Percentiles rank a stretch among this genome's conserved stretches.
phyloP scores from a whole-genome alignment of 345 rosid species.

The Euclidium syriacum region DNA sequence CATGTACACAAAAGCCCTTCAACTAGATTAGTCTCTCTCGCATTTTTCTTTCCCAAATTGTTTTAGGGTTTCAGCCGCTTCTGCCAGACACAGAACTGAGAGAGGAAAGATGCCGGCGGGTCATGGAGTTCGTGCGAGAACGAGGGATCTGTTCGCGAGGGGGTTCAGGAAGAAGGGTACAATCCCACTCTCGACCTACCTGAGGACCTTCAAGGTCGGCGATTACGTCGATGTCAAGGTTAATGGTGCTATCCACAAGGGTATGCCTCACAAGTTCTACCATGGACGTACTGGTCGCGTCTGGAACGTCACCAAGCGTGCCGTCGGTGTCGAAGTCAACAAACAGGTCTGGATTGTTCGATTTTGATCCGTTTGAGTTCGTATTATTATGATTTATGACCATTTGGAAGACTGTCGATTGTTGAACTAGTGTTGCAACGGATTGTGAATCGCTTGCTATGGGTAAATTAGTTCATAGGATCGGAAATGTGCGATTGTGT shows the following conservation, averaged over 20 bases:
- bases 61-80: neutral
- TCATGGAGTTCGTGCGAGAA: conserved; percentile 55
- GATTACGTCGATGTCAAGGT: conserved; percentile 69
- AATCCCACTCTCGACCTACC: conserved; percentile 61
- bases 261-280: conserved; percentile 86
- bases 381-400: neutral
- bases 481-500: neutral
- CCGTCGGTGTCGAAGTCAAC: conserved; percentile 73
- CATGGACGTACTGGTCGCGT: conserved; percentile 81
- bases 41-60: neutral
- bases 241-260: conserved; percentile 77
- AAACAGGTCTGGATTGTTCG: conserved; percentile 42
- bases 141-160: conserved; percentile 59
- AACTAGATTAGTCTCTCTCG: neutral
- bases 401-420: neutral
- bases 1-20: neutral
- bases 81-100: neutral
- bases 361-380: neutral
- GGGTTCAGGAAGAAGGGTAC: conserved; percentile 76
- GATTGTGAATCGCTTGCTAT: neutral
- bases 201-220: conserved; percentile 59
- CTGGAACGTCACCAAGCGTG: conserved; percentile 80
- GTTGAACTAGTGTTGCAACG: neutral
- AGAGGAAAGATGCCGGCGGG: conserved; percentile 48
- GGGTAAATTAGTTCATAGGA: neutral